These are phyloP conservation scores for Cyamopsis tetragonoloba DNA, from an alignment of 306 rosid species.

Conservation along the genomic window DNA sequence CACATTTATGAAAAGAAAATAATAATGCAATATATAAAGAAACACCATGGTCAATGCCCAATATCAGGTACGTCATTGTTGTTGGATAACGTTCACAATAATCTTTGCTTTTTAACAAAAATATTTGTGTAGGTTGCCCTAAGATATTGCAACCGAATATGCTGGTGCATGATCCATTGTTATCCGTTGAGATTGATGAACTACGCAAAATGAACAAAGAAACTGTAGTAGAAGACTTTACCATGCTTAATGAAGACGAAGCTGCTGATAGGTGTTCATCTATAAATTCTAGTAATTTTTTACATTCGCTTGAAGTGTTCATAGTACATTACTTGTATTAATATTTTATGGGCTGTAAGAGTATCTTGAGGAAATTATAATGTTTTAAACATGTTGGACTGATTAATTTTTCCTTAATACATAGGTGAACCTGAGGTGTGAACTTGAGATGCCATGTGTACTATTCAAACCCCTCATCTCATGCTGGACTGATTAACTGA, in stretches of 20 bases:
- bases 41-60: conserved; percentile 46
- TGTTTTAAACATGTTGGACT: background rate
- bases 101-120: conserved; percentile 14
- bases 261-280: conserved; percentile 15
- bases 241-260: conserved; percentile 53
- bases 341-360: conserved; percentile 5
- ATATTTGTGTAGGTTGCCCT: conserved; percentile 62
- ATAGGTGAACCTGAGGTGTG: too few species aligned
- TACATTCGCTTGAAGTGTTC: background rate
- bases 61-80: conserved; percentile 54
- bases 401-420: too few species aligned
- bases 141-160: conserved; percentile 41
- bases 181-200: conserved; percentile 67
- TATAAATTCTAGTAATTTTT: conserved; percentile 16
- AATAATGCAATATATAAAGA: conserved; percentile 48
- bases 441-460: too few species aligned
- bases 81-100: background rate
- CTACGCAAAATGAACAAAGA: conserved; percentile 45
- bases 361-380: background rate
- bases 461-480: too few species aligned
- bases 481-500: background rate
- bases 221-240: conserved; percentile 62
- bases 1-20: conserved; percentile 68
- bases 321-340: background rate
- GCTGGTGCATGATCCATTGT: conserved; percentile 52